These are phyloP conservation scores for Auricularia sp. DNA, from an alignment of 768 basidiomycete genomes.

Conservation along the genomic window DNA sequence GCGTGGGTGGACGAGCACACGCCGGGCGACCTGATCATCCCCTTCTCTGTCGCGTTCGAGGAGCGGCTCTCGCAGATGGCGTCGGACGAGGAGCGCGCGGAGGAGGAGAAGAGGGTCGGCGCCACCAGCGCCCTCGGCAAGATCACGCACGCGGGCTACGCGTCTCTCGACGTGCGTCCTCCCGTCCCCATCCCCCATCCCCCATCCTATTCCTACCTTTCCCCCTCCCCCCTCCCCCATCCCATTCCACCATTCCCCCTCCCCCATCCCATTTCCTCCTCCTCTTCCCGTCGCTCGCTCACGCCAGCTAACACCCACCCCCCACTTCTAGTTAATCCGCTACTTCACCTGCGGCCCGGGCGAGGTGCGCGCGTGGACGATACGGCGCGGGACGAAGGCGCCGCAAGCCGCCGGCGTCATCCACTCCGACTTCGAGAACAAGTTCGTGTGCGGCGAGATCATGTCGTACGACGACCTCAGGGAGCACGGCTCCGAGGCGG, in stretches of 20 bases:
- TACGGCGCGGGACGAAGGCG: constrained; percentile 86
- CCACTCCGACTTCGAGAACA: constrained; percentile 96
- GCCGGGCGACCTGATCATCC: constrained; percentile 90
- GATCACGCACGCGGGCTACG: constrained; percentile 92
- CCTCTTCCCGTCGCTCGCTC: constrained; percentile 1
- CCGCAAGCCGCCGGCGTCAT: constrained; percentile 98
- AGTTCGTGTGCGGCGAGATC: constrained; percentile 96
- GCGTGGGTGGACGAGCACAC: constrained; percentile 96
- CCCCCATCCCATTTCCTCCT: neutral
- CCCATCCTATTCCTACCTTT: too few species aligned
- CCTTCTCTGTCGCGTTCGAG: constrained; percentile 93
- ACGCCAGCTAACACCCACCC: neutral
- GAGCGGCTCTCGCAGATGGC: constrained; percentile 65
- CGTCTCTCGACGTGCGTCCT: constrained; percentile 62
- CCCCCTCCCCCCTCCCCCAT: too few species aligned
- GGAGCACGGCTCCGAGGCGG: constrained; percentile 80
- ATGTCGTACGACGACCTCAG: constrained; percentile 86
- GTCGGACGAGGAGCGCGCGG: constrained; percentile 56
- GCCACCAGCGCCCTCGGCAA: constrained; percentile 73
- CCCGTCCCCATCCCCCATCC: neutral
- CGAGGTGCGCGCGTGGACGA: constrained; percentile 97
- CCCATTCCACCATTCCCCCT: neutral
- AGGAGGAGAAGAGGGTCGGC: constrained; percentile 68
- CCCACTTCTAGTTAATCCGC: constrained; percentile 60
- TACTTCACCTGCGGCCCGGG: constrained; percentile 97